These are phyloP conservation scores for Colletotrichum truncatum DNA, from an alignment of 2,329 filamentous ascomycete genomes.

Conservation along the genomic window DNA sequence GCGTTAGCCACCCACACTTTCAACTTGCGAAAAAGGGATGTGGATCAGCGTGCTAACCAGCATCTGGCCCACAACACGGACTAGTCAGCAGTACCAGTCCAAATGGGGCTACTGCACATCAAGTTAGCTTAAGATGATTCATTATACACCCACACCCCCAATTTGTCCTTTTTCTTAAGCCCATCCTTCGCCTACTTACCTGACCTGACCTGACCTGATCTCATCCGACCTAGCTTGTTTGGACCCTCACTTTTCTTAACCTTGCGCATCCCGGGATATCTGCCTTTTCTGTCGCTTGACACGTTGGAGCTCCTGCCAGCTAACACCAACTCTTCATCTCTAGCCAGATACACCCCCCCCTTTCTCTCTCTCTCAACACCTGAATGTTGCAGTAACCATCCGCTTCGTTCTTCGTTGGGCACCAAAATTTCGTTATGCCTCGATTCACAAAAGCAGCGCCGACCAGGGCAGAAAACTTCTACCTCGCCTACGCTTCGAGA, in stretches of 20 bases:
- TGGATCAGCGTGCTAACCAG: too few species aligned
- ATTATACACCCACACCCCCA: too few species aligned
- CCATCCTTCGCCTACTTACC: background rate
- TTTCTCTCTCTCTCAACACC: background rate
- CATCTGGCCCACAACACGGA: too few species aligned
- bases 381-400: background rate
- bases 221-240: slow-evolving; percentile 9
- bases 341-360: background rate
- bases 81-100: too few species aligned
- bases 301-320: slow-evolving; percentile 26
- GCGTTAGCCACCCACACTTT: too few species aligned
- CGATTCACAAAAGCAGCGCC: background rate
- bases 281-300: slow-evolving; percentile 27
- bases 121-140: too few species aligned
- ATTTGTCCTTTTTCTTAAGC: background rate
- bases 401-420: background rate
- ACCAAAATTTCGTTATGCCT: background rate
- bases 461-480: slow-evolving; percentile 5
- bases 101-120: too few species aligned
- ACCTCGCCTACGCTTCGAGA: background rate
- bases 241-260: slow-evolving; percentile 21
- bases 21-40: too few species aligned
- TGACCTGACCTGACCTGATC: background rate
- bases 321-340: slow-evolving; percentile 10
- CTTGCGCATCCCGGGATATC: slow-evolving; percentile 18